phyloP scores from a whole-genome alignment of 257 asterid genomes.

The Anisodus acutangulus region DNA sequence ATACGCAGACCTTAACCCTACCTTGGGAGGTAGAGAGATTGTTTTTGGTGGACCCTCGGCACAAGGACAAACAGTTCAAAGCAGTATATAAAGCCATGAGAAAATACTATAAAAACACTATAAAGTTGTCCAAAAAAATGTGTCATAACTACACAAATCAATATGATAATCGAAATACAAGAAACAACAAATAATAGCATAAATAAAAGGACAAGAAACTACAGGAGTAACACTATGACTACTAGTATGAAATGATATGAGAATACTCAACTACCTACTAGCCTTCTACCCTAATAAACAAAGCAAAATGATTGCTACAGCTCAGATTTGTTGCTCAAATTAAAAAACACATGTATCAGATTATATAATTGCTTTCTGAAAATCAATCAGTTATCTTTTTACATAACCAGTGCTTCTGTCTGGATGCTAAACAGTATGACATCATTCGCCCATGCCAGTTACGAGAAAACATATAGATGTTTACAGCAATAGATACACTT shows the following conservation, averaged over 20 bases:
- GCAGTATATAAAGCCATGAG: no score
- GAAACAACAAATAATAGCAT: conserved; percentile 19
- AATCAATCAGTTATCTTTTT: conserved; percentile 5
- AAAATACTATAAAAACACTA: no score
- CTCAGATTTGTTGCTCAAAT: conserved; percentile 26
- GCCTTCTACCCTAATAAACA: not conserved
- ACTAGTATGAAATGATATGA: no score
- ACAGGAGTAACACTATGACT: not conserved
- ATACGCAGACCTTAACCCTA: no score
- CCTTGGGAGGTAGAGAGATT: no score
- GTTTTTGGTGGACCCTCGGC: no score
- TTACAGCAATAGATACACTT: conserved; percentile 11
- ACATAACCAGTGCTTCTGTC: not conserved
- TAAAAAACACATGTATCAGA: conserved; percentile 9
- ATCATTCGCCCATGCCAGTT: not conserved
- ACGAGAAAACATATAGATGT: not conserved
- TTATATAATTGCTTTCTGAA: conserved; percentile 19
- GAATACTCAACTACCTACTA: no score
- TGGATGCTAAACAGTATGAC: not conserved
- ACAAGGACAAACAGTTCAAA: no score
- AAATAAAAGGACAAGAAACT: conserved; percentile 28
- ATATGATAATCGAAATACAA: not conserved
- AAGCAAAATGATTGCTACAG: conserved; percentile 23
- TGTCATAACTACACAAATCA: no score
- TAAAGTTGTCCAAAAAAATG: no score